Evolutionary conservation across 208 protist genomes (phyloP), one percentile per base, ranked within the genome.

Genomic region (Trypanosoma avium): DNA sequence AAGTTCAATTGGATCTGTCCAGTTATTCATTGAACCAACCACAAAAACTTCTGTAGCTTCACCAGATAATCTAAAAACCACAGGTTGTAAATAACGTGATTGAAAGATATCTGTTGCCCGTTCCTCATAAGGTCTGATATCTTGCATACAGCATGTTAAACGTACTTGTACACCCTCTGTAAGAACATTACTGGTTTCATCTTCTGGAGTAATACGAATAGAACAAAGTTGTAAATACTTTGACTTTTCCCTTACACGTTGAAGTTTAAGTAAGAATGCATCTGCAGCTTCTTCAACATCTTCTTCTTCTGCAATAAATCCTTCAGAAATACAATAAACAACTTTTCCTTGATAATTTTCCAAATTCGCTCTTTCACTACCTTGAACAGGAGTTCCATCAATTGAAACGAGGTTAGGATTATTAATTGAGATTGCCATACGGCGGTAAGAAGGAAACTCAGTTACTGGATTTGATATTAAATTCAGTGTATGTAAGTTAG

Each of bases 21-120:
- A 97, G 71, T 90, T 83, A 77, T 97, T 94, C 86, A 97, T 93
- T 32, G 85, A 93, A 52, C 92, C 92, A 47, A 96, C 86, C 45
- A 89, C 87, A 53, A 95, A 96, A 61, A 94, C 92, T 68, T 97
- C 90, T 19, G 83, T 84, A 30, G 92, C 89, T 58, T 94, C 90
- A 52, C 92, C 92, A 36, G 80, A 82, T 24, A 95, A 84, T 66
- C 89, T 88, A 76, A 97, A 97, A 55, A 80, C 83, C 59, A 94
- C 86, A 10, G 92, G 92, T 73, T 81, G 92, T 12, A 97, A 67
- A 66, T 90, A 78, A 55, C 75, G 78, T 36, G 92, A 95, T 63
- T 93, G 79, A 54, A 97, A 97, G 26, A 85, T 75, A 54, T 95
- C 83, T 15, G 79, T 79, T n/a, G 73, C 92, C 40, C 89, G 77